These are phyloP conservation scores for Phytophthora cactorum DNA, from an alignment of 352 stramenopile species.

Conservation along the genomic window DNA sequence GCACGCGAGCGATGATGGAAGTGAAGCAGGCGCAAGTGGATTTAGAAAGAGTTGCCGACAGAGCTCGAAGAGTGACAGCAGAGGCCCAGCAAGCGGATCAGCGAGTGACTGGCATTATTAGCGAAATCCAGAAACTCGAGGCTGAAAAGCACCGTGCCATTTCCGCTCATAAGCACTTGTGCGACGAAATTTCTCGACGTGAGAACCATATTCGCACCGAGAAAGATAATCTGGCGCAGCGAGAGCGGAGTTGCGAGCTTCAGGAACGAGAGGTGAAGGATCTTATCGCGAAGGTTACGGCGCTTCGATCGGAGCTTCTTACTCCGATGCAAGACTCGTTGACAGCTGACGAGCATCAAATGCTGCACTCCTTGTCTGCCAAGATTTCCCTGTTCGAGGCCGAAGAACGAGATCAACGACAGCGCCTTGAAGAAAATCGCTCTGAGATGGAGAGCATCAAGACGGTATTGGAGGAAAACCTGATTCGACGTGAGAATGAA, in stretches of 20 bases:
- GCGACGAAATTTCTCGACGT: slow-evolving; percentile 83
- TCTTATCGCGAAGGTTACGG: slow-evolving; percentile 57
- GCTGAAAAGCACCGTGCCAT: slow-evolving; percentile 78
- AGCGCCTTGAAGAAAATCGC: slow-evolving; percentile 88
- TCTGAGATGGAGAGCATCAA: slow-evolving; percentile 89
- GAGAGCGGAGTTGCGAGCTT: slow-evolving; percentile 54
- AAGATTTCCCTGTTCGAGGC: slow-evolving; percentile 81
- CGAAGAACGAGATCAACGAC: slow-evolving; percentile 88
- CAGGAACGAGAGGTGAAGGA: slow-evolving; percentile 75
- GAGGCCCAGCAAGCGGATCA: slow-evolving; percentile 92
- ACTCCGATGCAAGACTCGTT: slow-evolving; percentile 83
- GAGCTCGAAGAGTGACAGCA: slow-evolving; percentile 86
- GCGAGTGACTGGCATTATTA: slow-evolving; percentile 82
- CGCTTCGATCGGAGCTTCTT: slow-evolving; percentile 62
- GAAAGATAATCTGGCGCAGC: slow-evolving; percentile 57
- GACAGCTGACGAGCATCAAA: slow-evolving; percentile 53
- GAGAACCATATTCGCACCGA: slow-evolving; percentile 77
- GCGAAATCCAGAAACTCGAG: slow-evolving; percentile 87
- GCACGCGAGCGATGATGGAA: slow-evolving; percentile 82
- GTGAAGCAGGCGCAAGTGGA: slow-evolving; percentile 79
- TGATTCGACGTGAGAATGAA: slow-evolving; percentile 87
- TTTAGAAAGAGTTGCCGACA: slow-evolving; percentile 70
- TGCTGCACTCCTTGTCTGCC: slow-evolving; percentile 64
- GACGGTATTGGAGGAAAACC: slow-evolving; percentile 93
- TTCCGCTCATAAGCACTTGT: slow-evolving; percentile 76